Conservation (phyloP, 345 rosid species). For the Lumnitzera littorea region DNA sequence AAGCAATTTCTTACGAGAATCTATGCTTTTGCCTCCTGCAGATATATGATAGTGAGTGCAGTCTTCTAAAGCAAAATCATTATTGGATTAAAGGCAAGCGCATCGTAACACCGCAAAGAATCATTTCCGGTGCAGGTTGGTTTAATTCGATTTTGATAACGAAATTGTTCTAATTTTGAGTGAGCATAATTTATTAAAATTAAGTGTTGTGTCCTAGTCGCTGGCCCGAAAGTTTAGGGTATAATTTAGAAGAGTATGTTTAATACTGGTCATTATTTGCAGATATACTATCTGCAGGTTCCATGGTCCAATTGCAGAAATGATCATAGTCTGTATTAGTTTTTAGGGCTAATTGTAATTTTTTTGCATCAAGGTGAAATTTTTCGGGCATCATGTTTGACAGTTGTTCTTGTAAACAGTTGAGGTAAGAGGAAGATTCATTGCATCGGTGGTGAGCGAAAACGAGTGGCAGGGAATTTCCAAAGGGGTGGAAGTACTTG, state of each 20-base stretch:
- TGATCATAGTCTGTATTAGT: neutral
- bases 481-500: conserved; percentile 39
- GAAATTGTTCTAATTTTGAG: neutral
- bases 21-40: conserved; percentile 8
- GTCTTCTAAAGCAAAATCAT: conserved; percentile 61
- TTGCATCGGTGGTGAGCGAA: conserved; percentile 52
- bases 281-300: too few relatives aligned
- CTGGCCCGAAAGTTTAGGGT: too few relatives aligned
- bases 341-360: neutral
- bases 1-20: neutral
- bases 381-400: neutral
- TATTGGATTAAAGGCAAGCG: conserved; percentile 71
- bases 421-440: conserved; percentile 54
- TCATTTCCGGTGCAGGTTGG: conserved; percentile 79
- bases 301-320: too few relatives aligned
- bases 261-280: too few relatives aligned
- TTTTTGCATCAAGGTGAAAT: neutral
- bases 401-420: conserved; percentile 33
- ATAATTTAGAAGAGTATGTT: too few relatives aligned
- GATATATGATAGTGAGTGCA: conserved; percentile 38
- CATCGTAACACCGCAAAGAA: conserved; percentile 59
- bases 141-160: neutral
- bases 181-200: neutral
- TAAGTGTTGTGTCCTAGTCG: neutral
- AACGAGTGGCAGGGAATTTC: conserved; percentile 47